Conservation (phyloP, 495 filamentous ascomycete genomes). For the Penicillium lividum region DNA sequence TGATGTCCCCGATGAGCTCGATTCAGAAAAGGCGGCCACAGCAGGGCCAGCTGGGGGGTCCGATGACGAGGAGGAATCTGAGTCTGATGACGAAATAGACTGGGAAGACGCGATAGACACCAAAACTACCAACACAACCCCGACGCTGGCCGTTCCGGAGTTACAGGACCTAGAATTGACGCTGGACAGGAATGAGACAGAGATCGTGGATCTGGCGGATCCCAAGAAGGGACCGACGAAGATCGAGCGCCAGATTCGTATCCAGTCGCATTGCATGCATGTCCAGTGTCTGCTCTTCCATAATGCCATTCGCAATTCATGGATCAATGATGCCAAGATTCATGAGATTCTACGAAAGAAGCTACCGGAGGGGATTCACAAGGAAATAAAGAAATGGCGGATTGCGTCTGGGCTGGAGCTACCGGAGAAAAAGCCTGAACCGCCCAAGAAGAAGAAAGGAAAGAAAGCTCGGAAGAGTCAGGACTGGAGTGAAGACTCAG, state of each 20-base stretch:
- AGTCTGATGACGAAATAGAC: constrained; percentile 71
- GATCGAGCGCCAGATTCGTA: constrained; percentile 74
- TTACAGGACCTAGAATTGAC: constrained; percentile 73
- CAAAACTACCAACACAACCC: constrained; percentile 31
- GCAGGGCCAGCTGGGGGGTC: constrained; percentile 40
- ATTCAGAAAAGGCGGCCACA: constrained; percentile 19
- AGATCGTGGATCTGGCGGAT: constrained; percentile 57
- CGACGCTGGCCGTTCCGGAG: constrained; percentile 31
- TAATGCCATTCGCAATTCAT: constrained; percentile 82
- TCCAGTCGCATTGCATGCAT: constrained; percentile 81
- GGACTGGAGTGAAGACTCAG: constrained; percentile 73
- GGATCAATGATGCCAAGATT: constrained; percentile 76
- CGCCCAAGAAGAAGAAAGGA: constrained; percentile 42
- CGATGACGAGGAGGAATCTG: constrained; percentile 56
- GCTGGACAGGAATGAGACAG: constrained; percentile 60
- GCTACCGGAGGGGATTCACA: constrained; percentile 62
- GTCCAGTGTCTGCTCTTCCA: constrained; percentile 88
- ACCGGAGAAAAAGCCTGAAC: constrained; percentile 36
- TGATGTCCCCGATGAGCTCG: constrained; percentile 44
- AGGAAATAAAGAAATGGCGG: constrained; percentile 76
- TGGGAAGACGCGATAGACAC: constrained; percentile 82
- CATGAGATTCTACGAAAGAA: constrained; percentile 76
- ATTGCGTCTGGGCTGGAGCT: constrained; percentile 61
- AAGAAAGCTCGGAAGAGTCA: constrained; percentile 44
- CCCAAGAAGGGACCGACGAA: constrained; percentile 86